phyloP scores from a whole-genome alignment of 371 early-diverging fungal species.

The Syncephalis plumigaleata region DNA sequence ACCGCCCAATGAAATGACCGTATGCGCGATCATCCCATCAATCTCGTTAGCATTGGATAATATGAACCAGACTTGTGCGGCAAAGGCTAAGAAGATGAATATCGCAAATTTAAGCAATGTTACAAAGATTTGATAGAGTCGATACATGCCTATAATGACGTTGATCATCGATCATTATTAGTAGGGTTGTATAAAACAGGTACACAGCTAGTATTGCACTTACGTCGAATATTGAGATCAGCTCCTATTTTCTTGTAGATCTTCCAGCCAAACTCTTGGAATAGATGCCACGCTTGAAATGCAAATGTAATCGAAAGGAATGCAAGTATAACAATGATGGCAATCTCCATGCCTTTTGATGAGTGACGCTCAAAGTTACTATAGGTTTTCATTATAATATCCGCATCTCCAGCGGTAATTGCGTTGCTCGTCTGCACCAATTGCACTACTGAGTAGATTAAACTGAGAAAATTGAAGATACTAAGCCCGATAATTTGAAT shows the following conservation, averaged over 20 bases:
- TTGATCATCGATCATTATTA: background rate
- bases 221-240: constrained; percentile 71
- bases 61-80: constrained; percentile 62
- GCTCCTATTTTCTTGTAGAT: constrained; percentile 93
- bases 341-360: constrained; percentile 10
- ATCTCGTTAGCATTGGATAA: constrained; percentile 17
- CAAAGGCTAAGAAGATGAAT: constrained; percentile 73
- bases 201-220: constrained; percentile 1
- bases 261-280: constrained; percentile 86
- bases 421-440: background rate
- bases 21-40: background rate
- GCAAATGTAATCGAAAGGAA: constrained; percentile 14
- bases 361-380: constrained; percentile 1
- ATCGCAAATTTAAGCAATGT: constrained; percentile 80
- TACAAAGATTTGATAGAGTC: constrained; percentile 79
- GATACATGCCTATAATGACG: constrained; percentile 40
- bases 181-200: background rate
- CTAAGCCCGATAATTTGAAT: constrained; percentile 19
- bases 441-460: constrained; percentile 18
- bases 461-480: constrained; percentile 15
- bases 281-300: constrained; percentile 32
- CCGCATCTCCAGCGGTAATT: background rate
- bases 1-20: background rate
- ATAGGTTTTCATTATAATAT: constrained; percentile 7
- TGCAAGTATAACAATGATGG: constrained; percentile 13